Evolutionary conservation across 2,329 filamentous ascomycete genomes (phyloP), one percentile per base, ranked within the genome.

Genomic region (Colletotrichum tofieldiae): DNA sequence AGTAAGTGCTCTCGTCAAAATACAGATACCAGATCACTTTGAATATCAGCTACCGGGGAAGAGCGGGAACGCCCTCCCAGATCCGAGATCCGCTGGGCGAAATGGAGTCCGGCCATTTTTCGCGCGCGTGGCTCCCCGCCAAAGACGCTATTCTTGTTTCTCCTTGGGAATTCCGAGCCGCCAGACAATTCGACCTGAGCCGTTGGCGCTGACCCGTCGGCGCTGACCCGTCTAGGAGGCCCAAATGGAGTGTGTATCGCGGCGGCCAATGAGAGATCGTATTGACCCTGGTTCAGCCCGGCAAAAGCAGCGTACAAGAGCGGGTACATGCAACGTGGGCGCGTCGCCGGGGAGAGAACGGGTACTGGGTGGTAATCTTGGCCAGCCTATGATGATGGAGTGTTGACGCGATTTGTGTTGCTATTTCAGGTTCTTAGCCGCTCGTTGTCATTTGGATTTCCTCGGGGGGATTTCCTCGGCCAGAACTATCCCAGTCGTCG

Each of bases 301-400:
- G 75, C 77, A 72, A 65, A 60, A 60, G 60, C 60, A 67, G 70
- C 59, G 66, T 66, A 62, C 60, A 61, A 66, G 47, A 62, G 67
- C 56, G 71, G 71, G 41, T 55, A 66, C 71, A 51, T 62, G 67
- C 67, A 71, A 62, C 67, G 26, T 71, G 39, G 67, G 71, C 71
- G 71, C 66, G 47, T 73, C 67, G 71, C 71, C 61, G 49, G 47
- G 55, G 23, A 58, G 61, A 71, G 45, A 56, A 37, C 60, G 37
- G 54, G 58, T 60, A 55, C 52, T 59, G 39, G 16, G 43, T 45
- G 18, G 41, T 41, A 51, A 58, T 58, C 47, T 55, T 35, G 20
- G 37, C 14, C 12, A 29, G 26, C 41, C 68, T 70, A 70, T 70
- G 39, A 49, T 11, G 20, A 18, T 59, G 43, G n/a, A 51, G 29